Evolutionary conservation across 1,284 basidiomycete species (phyloP), one percentile per base, ranked within the genome.

Genomic region (Cutaneotrichosporon cutaneum): DNA sequence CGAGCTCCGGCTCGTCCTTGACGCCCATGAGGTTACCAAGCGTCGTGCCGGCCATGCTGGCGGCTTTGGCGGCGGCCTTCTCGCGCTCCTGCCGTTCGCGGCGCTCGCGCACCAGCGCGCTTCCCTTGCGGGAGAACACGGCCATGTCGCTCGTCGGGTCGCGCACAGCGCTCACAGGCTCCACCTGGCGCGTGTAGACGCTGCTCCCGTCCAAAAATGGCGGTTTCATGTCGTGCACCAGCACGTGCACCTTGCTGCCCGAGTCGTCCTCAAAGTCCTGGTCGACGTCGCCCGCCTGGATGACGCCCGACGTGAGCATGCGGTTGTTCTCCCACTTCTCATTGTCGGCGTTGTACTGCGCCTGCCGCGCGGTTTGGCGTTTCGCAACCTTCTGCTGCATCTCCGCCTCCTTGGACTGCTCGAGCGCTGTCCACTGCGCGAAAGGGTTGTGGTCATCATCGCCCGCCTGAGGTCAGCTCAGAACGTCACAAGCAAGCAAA

Each of bases 251-350:
- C 0, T 93, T 90, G 0, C 90, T 92, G 77, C 98, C 96, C 0
- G 90, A 88, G 69, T 95, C 92, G 73, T 95, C 94, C 71, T 96
- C 92, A 87, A 83, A 93, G 86, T 78, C 96, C 26, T 84, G 83
- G 75, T 99, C 94, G 48, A 99, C 84, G 13, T 87, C 84, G 65
- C 87, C 88, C 33, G 90, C 87, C 5, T 91, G 91, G 1, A 91
- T 90, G 16, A 98, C 88, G 72, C 96, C 96, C 14, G 94, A 97
- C 0, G 91, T 93, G 13, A 94, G 84, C 88, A 99, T 92, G 72
- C 94, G 90, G 72, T 99, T 98, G 8, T 90, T 90, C 82, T 99
- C 96, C 96, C 96, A 99, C 1, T 95, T 82, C 70, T 99, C 95
- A 69, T 94, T 95, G 76, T 99, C 96, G 24, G 92, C 92, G 70